These are phyloP conservation scores for Uncinocarpus reesii DNA, from an alignment of 2,329 filamentous ascomycete genomes.

Conservation along the genomic window DNA sequence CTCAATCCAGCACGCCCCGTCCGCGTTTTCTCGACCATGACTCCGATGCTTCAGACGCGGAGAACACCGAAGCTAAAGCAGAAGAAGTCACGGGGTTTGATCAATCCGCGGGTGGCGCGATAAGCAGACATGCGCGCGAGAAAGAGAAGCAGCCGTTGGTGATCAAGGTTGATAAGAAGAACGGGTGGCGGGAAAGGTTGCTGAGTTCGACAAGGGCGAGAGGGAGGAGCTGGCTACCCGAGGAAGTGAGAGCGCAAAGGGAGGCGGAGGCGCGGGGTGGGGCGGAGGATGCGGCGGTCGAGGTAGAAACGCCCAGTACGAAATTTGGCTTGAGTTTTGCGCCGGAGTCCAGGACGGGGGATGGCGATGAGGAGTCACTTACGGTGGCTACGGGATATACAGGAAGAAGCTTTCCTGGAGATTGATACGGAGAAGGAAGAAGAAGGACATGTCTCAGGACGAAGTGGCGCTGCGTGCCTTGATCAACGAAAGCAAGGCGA, in stretches of 20 bases:
- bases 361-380: conserved; percentile 21
- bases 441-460: conserved; percentile 44
- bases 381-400: conserved; percentile 24
- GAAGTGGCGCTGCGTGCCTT: conserved; percentile 58
- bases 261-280: conserved; percentile 32
- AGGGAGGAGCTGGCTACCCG: conserved; percentile 51
- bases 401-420: conserved; percentile 24
- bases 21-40: conserved; percentile 39
- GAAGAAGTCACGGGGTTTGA: conserved; percentile 49
- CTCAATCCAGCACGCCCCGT: neutral
- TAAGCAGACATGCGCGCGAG: conserved; percentile 30
- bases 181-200: conserved; percentile 54
- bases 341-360: conserved; percentile 17
- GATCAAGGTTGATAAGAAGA: conserved; percentile 67
- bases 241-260: conserved; percentile 43
- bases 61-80: conserved; percentile 24
- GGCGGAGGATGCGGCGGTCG: conserved; percentile 29
- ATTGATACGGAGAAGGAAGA: conserved; percentile 11
- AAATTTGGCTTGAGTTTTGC: conserved; percentile 47
- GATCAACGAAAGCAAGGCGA: conserved; percentile 44
- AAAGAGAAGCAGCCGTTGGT: conserved; percentile 56
- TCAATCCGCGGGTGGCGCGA: conserved; percentile 32
- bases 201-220: conserved; percentile 44
- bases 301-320: conserved; percentile 44
- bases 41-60: conserved; percentile 46